phyloP scores from a whole-genome alignment of 306 rosid species.

The Fragaria vesca region DNA sequence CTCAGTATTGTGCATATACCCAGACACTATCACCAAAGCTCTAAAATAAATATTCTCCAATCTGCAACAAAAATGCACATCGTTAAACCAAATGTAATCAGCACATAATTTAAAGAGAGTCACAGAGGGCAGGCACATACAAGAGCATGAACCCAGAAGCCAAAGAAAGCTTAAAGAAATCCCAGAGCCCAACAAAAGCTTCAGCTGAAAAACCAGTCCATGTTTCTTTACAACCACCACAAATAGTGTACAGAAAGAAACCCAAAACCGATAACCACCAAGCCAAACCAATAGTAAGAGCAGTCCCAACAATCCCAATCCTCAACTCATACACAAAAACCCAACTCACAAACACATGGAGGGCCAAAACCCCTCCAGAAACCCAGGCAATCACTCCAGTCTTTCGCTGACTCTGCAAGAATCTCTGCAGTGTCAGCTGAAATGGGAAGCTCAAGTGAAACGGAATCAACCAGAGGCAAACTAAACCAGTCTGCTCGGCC shows the following conservation, averaged over 20 bases:
- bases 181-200: conserved; percentile 68
- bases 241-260: conserved; percentile 42
- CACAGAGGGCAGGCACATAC: conserved; percentile 32
- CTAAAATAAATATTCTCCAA: conserved; percentile 70
- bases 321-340: conserved; percentile 41
- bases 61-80: conserved; percentile 37
- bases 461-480: conserved; percentile 60
- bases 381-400: conserved; percentile 49
- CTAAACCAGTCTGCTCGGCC: conserved; percentile 59
- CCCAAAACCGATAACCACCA: conserved; percentile 66
- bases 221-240: conserved; percentile 50
- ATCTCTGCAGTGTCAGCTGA: conserved; percentile 59
- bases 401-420: conserved; percentile 65
- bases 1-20: conserved; percentile 46
- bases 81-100: neutral
- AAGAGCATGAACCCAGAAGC: conserved; percentile 75
- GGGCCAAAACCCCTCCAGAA: conserved; percentile 40
- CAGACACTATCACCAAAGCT: conserved; percentile 52
- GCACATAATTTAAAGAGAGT: neutral
- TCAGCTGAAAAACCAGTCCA: conserved; percentile 69
- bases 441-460: conserved; percentile 67
- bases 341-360: conserved; percentile 56
- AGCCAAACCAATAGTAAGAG: conserved; percentile 49
- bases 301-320: conserved; percentile 54
- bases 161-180: conserved; percentile 56